phyloP scores from a whole-genome alignment of 305 asterid genomes.

The Stenogyne calaminthoides region DNA sequence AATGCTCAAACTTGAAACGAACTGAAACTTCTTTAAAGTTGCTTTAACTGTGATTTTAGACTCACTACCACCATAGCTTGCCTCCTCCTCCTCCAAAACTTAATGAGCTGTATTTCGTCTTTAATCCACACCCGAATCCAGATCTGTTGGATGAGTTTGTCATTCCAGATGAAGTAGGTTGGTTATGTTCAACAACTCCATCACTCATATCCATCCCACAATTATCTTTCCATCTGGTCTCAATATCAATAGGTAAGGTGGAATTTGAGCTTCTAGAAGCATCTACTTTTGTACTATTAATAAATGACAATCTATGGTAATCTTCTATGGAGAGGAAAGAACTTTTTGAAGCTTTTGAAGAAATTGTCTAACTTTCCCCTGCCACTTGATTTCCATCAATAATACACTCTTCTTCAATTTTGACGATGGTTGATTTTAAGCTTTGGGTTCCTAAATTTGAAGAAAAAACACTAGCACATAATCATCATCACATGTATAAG shows the following conservation, averaged over 20 bases:
- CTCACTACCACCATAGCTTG: slow-evolving; percentile 27
- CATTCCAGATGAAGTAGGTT: slow-evolving; percentile 55
- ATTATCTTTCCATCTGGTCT: slow-evolving; percentile 32
- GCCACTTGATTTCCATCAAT: slow-evolving; percentile 36
- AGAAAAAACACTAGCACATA: slow-evolving; percentile 81
- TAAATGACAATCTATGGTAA: slow-evolving; percentile 25
- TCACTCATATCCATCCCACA: no score
- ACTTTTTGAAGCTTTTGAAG: slow-evolving; percentile 34
- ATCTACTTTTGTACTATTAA: not conserved
- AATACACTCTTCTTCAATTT: slow-evolving; percentile 59
- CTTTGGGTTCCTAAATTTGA: not conserved
- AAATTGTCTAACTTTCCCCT: slow-evolving; percentile 34
- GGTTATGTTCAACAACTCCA: slow-evolving; percentile 50
- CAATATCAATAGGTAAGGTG: slow-evolving; percentile 33
- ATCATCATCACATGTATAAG: slow-evolving; percentile 60
- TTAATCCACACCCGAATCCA: slow-evolving; percentile 11
- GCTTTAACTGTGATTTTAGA: slow-evolving; percentile 50
- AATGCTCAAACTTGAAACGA: slow-evolving; percentile 50
- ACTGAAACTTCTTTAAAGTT: slow-evolving; percentile 46
- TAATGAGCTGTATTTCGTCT: slow-evolving; percentile 44
- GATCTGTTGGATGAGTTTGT: slow-evolving; percentile 52
- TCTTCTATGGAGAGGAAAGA: slow-evolving; percentile 36
- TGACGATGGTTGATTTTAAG: slow-evolving; percentile 41
- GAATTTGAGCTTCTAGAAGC: slow-evolving; percentile 32
- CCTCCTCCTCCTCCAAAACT: slow-evolving; percentile 31